Base-by-base conservation (phyloP, 345 rosid genomes). In the Euphorbia peplus region DNA sequence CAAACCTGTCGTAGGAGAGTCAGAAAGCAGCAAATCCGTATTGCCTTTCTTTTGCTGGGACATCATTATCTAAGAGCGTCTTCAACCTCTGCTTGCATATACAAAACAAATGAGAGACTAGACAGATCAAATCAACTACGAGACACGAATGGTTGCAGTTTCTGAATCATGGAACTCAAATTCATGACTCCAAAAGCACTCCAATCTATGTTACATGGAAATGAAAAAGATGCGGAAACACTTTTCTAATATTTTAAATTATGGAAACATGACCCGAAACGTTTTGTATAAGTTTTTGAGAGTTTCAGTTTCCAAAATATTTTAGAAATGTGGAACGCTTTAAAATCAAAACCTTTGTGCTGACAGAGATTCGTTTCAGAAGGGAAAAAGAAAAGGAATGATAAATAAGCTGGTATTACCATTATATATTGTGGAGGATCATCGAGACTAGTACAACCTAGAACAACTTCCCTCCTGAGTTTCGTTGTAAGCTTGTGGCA, bases 401-500 rank as follows among this genome's bases (percentile, higher is more conserved):
- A 50, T 50, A n/a, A 54, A 54, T 25, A 54, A 52, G 53, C 42
- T 30, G 37, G 22, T 25, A 14, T 60, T 89, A 90, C 97, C 89
- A 88, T 79, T 46, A 91, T 64, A 73, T 93, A 86, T 64, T 59
- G 84, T 0, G 88, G 97, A 68, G 98, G 92, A 80, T 93, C 95
- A 42, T 88, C 95, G 25, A 90, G 73, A 76, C 92, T 84, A 42
- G 98, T 70, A 50, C 85, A 84, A 57, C 98, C 97, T 37, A 93
- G 81, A 68, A 93, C 76, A 66, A 93, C 86, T 83, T 93, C 98
- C 79, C 98, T 87, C 82, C 85, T 81, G 57, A 91, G 76, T 72
- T 86, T 93, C 59, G 85, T 64, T 56, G 98, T 93, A 61, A 91
- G 81, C 83, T 93, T 93, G 82, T 93, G 91, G 80, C 98, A 93